Evolutionary conservation across 768 basidiomycete species (phyloP).

Genomic region (Termitomyces sp.): DNA sequence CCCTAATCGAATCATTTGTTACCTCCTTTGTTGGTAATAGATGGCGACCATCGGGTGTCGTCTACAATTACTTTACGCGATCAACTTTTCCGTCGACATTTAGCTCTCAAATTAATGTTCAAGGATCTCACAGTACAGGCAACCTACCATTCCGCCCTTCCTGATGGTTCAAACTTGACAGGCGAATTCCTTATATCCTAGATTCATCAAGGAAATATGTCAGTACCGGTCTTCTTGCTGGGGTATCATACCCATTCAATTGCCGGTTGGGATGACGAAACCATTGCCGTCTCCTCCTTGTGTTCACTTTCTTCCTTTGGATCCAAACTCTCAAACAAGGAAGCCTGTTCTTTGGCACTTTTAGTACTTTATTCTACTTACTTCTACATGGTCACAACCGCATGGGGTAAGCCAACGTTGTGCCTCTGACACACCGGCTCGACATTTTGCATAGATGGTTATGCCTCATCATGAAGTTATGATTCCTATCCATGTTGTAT

Average conservation of each 20-base stretch:
- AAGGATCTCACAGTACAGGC: slow-evolving; percentile 96
- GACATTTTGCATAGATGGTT: slow-evolving; percentile 60
- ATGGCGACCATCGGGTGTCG: slow-evolving; percentile 98
- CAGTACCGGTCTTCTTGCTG: slow-evolving; percentile 94
- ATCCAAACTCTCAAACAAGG: slow-evolving; percentile 94
- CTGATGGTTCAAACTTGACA: too few relatives aligned
- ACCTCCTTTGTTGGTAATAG: too few relatives aligned
- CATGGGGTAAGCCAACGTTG: slow-evolving; percentile 79
- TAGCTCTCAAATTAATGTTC: slow-evolving; percentile 97
- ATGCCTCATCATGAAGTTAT: slow-evolving; percentile 99
- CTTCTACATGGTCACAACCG: slow-evolving; percentile 99
- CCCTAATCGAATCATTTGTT: too few relatives aligned
- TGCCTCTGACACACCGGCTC: slow-evolving; percentile 4
- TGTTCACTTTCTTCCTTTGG: slow-evolving; percentile 98
- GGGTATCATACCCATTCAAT: slow-evolving; percentile 98
- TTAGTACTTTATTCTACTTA: slow-evolving; percentile 96
- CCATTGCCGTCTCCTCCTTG: slow-evolving; percentile 98
- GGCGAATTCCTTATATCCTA: slow-evolving; percentile 24
- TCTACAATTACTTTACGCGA: slow-evolving; percentile 86
- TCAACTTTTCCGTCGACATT: slow-evolving; percentile 96
- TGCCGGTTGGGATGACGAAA: slow-evolving; percentile 99
- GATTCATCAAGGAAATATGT: slow-evolving; percentile 96
- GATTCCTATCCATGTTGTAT: slow-evolving; percentile 94
- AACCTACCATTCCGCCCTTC: slow-evolving; percentile 78
- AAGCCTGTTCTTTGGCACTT: slow-evolving; percentile 85